Evolutionary conservation across 1,139 yeast species (phyloP).

Genomic region (Suhomyces terraborum): DNA sequence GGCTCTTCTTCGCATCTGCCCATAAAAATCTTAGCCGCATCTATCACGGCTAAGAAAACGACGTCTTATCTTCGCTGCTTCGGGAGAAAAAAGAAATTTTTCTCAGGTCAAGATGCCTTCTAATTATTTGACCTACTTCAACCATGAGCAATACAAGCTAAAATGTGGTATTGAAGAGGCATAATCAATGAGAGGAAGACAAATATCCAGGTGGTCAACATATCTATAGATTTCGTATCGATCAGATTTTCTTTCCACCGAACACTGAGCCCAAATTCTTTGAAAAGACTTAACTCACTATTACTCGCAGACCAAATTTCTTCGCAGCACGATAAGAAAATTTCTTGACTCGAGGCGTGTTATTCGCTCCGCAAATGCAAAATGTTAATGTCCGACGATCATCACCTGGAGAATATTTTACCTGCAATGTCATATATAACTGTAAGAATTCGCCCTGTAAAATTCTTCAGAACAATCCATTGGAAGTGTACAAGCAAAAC

Average conservation of each 20-base stretch:
- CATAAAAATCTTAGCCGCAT: not conserved
- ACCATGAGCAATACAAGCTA: too few species aligned
- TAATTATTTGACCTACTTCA: not conserved
- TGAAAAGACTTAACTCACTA: too few species aligned
- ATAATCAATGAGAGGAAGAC: too few species aligned
- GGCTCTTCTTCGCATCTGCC: too few species aligned
- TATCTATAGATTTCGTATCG: too few species aligned
- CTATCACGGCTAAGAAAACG: not conserved
- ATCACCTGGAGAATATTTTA: not conserved
- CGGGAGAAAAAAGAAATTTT: not conserved
- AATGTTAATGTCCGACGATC: not conserved
- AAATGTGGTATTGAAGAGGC: too few species aligned
- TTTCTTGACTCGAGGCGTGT: conserved; percentile 1
- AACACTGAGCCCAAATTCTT: too few species aligned
- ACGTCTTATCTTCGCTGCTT: not conserved
- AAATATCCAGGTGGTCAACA: too few species aligned
- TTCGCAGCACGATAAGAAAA: not conserved
- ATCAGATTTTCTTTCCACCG: too few species aligned
- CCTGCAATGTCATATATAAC: not conserved
- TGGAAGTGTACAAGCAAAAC: not conserved
- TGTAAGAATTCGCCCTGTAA: not conserved
- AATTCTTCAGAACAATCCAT: not conserved
- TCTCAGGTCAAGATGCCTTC: not conserved
- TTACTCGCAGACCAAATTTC: not conserved
- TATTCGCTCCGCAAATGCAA: not conserved